Conservation (phyloP, 345 rosid species). For the Salix purpurea region DNA sequence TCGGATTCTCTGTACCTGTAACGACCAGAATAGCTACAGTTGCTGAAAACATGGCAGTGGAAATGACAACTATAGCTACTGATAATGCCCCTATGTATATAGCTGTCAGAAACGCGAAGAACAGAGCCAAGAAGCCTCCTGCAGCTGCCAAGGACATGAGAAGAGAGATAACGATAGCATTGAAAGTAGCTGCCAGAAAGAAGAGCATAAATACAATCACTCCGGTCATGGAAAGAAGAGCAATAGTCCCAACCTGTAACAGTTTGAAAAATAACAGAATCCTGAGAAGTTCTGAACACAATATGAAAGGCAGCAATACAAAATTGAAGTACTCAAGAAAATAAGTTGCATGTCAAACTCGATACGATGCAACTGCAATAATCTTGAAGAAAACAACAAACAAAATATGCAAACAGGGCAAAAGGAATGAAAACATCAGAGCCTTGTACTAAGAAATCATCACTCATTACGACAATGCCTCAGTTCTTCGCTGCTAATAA, state of each 20-base stretch:
- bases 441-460: too few relatives aligned
- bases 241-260: slow-evolving; percentile 69
- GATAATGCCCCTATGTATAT: slow-evolving; percentile 75
- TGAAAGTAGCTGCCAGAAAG: slow-evolving; percentile 71
- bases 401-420: not conserved
- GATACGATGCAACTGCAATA: not conserved
- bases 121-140: slow-evolving; percentile 82
- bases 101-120: slow-evolving; percentile 59
- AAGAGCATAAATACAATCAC: slow-evolving; percentile 66
- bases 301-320: not conserved
- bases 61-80: slow-evolving; percentile 63
- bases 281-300: not conserved
- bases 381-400: not conserved
- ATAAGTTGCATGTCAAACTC: not conserved
- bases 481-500: too few relatives aligned
- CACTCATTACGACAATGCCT: too few relatives aligned
- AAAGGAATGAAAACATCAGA: too few relatives aligned
- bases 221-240: slow-evolving; percentile 67
- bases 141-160: slow-evolving; percentile 79
- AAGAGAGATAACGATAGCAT: slow-evolving; percentile 67
- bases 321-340: not conserved
- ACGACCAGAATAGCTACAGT: slow-evolving; percentile 48
- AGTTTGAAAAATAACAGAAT: not conserved
- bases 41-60: slow-evolving; percentile 59
- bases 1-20: slow-evolving; percentile 46